Conservation (phyloP, 768 basidiomycete genomes). For the Naematelia aurantialba region DNA sequence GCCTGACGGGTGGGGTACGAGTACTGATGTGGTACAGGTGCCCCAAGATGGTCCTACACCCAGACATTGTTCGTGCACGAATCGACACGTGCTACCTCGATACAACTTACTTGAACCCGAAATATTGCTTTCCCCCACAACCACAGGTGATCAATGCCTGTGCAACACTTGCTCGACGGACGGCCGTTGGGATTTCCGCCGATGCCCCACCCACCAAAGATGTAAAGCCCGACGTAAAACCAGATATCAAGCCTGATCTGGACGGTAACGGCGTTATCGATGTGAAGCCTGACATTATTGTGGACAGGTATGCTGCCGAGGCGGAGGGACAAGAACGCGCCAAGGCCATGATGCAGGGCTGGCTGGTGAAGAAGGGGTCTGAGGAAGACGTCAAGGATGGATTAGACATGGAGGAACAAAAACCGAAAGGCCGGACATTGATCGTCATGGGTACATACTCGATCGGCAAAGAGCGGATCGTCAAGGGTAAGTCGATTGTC, state of each 20-base stretch:
- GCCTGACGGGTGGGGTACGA: not conserved
- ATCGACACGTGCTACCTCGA: constrained; percentile 90
- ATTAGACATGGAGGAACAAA: constrained; percentile 29
- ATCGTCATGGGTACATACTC: constrained; percentile 68
- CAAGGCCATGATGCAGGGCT: constrained; percentile 48
- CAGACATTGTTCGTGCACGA: constrained; percentile 70
- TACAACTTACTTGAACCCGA: constrained; percentile 90
- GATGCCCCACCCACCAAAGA: constrained; percentile 26
- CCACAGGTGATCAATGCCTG: constrained; percentile 91
- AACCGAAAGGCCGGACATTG: constrained; percentile 42
- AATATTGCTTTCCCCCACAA: constrained; percentile 93
- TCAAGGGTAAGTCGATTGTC: constrained; percentile 64
- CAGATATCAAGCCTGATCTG: constrained; percentile 35
- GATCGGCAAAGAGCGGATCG: constrained; percentile 95
- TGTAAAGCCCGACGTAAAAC: constrained; percentile 17
- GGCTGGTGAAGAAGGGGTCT: constrained; percentile 49
- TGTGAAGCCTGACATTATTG: constrained; percentile 8
- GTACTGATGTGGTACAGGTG: constrained; percentile 69
- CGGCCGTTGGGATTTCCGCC: constrained; percentile 52
- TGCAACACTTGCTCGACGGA: constrained; percentile 68
- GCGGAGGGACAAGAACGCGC: constrained; percentile 34
- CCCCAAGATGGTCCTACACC: constrained; percentile 80
- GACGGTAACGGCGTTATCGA: not conserved
- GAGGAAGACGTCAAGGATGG: constrained; percentile 31
- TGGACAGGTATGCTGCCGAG: constrained; percentile 8